Evolutionary conservation across 2,329 filamentous ascomycete genomes (phyloP), one percentile per base, ranked within the genome.

Genomic region (Didymella exigua): DNA sequence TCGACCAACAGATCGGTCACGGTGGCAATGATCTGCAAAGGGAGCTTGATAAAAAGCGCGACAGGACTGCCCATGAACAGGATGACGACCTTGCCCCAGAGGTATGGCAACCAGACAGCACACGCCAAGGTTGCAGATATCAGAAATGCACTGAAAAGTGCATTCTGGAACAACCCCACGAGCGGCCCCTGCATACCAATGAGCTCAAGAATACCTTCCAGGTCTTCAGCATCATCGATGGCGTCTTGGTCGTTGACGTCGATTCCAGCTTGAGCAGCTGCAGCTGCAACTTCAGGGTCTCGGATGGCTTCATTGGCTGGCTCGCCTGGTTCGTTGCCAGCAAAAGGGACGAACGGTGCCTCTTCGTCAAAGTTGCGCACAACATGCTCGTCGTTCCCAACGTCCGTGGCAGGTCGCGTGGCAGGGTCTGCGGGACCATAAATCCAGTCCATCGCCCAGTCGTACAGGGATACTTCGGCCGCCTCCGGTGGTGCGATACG

Each of bases 111-210:
- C 78, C 95, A 96, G 38, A 98, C 86, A 46, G 92, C 93, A 54
- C 89, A 79, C 47, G 91, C 88, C 36, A 99, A 86, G 13, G 93
- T 96, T 46, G 93, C 85, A 1, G 90, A 73, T 8, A 99, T 91
- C 24, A 99, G 82, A 40, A 98, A 88, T 7, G 90, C 89, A 71
- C 93, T 96, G 75, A 99, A 99, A 14, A 97, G 87, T 50, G 90
- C 92, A 64, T 99, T 99, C 69, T 99, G 95, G 63, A 98, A 86
- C 5, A 99, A 83, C 2, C 91, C 92, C 13, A 89, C 88, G 3
- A 99, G 82, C 0, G 95, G 95, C 0, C 95, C 95, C 68, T 96
- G 91, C 89, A 99, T 96, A 31, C 95, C 95, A 55, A 99, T 89
- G 14, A 99, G 84, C 73, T 99, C 95, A 80, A 99, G 87, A 47